Evolutionary conservation across 2,329 filamentous ascomycete species (phyloP).

Genomic region (Penicillium decumbens): DNA sequence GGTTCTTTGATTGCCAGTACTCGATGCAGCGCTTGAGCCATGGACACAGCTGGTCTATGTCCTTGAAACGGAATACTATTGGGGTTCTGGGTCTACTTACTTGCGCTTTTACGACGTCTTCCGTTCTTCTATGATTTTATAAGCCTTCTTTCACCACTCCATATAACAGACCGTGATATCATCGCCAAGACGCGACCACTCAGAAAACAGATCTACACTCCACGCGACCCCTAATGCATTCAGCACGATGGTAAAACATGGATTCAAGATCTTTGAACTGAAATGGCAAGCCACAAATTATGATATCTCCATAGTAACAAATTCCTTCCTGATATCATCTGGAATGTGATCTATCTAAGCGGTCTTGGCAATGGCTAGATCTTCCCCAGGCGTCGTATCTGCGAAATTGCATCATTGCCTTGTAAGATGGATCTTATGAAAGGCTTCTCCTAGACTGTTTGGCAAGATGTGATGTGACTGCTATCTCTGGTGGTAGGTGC

Average conservation of each 20-base stretch:
- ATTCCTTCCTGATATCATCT: neutral
- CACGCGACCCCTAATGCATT: neutral
- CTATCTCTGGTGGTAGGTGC: neutral
- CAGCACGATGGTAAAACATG: neutral
- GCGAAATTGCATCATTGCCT: neutral
- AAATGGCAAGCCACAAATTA: neutral
- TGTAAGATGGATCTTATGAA: neutral
- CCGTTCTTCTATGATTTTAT: neutral
- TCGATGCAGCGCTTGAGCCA: neutral
- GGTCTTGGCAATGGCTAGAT: neutral
- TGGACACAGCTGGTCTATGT: neutral
- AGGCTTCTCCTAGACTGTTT: neutral
- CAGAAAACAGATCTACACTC: neutral
- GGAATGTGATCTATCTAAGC: conserved; percentile 1
- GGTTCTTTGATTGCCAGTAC: neutral
- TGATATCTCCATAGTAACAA: conserved; percentile 3
- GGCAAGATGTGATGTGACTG: neutral
- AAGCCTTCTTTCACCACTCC: neutral
- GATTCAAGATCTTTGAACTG: neutral
- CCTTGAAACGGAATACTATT: neutral
- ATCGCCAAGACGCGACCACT: neutral
- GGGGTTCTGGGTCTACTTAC: neutral
- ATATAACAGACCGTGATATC: neutral
- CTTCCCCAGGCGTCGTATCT: neutral
- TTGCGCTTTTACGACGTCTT: neutral